phyloP scores from a whole-genome alignment of 1,284 basidiomycete species.

The Apiotrichum domesticum region DNA sequence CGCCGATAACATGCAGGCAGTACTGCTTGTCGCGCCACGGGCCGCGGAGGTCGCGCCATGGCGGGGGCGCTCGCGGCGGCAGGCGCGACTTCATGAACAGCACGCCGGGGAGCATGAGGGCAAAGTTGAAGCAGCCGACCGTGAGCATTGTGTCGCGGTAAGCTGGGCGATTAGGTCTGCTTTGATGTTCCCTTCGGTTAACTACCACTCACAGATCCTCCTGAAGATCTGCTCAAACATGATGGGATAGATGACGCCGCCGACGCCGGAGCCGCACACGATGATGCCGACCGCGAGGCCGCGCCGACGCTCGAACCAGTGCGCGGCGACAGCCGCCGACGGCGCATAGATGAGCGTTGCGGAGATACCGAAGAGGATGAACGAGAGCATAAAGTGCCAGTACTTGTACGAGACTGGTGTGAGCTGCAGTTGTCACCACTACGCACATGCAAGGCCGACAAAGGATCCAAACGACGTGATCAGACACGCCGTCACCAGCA shows the following conservation, averaged over 20 bases:
- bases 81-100: conserved; percentile 23
- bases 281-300: conserved; percentile 39
- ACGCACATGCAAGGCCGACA: conserved; percentile 40
- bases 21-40: conserved; percentile 14
- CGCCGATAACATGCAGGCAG: conserved; percentile 10
- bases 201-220: conserved; percentile 20
- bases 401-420: conserved; percentile 36
- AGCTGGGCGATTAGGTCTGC: neutral
- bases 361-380: conserved; percentile 34
- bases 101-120: conserved; percentile 20
- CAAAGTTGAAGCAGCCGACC: conserved; percentile 16
- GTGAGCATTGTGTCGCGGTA: conserved; percentile 26
- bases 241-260: conserved; percentile 43
- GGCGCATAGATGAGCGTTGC: conserved; percentile 39
- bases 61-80: conserved; percentile 16
- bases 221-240: conserved; percentile 34
- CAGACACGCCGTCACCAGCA: conserved; percentile 27
- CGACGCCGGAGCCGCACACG: conserved; percentile 35
- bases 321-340: conserved; percentile 35
- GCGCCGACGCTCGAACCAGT: conserved; percentile 41
- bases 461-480: conserved; percentile 24
- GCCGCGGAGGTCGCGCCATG: conserved; percentile 6
- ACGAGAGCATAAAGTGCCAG: conserved; percentile 43
- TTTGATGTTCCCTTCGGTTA: too few species aligned
- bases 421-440: neutral